Percentiles rank a stretch among this genome's conserved stretches.
phyloP scores from a whole-genome alignment of 2,329 filamentous ascomycete genomes.

The Corniculantispora saksenae region DNA sequence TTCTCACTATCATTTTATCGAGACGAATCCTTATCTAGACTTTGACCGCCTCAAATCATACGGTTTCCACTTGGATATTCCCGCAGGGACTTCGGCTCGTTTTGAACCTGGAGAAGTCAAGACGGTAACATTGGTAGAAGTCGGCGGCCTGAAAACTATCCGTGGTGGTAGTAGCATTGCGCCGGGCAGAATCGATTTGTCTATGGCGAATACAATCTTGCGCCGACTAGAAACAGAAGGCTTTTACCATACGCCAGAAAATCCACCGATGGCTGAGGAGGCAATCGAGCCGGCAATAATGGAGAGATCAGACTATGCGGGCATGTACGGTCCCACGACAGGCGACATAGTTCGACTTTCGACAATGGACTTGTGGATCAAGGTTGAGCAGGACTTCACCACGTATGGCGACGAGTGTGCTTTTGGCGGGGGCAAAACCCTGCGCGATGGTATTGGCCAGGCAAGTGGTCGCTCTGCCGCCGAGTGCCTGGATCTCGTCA shows the following conservation, averaged over 20 bases:
- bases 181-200: constrained; percentile 67
- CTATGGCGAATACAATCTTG: constrained; percentile 65
- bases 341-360: constrained; percentile 84
- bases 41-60: constrained; percentile 85
- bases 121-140: constrained; percentile 87
- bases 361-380: constrained; percentile 84
- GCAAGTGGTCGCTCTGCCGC: constrained; percentile 73
- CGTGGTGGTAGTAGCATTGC: constrained; percentile 82
- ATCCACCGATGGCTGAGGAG: constrained; percentile 53
- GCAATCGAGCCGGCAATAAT: constrained; percentile 66
- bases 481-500: constrained; percentile 78
- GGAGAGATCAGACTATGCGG: constrained; percentile 75
- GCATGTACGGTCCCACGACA: constrained; percentile 91
- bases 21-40: constrained; percentile 85
- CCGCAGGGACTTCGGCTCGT: constrained; percentile 86
- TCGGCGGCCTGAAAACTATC: constrained; percentile 78
- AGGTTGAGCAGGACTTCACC: constrained; percentile 83
- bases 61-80: constrained; percentile 84
- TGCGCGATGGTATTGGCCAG: constrained; percentile 95
- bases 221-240: constrained; percentile 67
- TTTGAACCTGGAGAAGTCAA: constrained; percentile 94
- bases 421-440: constrained; percentile 91
- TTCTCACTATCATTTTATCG: constrained; percentile 94
- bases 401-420: constrained; percentile 90
- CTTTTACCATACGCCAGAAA: constrained; percentile 73